A percentile compares a stretch with the other conserved stretches of the same genome.
phyloP scores from a whole-genome alignment of 1,139 yeast species.

The Ashbya aceris region DNA sequence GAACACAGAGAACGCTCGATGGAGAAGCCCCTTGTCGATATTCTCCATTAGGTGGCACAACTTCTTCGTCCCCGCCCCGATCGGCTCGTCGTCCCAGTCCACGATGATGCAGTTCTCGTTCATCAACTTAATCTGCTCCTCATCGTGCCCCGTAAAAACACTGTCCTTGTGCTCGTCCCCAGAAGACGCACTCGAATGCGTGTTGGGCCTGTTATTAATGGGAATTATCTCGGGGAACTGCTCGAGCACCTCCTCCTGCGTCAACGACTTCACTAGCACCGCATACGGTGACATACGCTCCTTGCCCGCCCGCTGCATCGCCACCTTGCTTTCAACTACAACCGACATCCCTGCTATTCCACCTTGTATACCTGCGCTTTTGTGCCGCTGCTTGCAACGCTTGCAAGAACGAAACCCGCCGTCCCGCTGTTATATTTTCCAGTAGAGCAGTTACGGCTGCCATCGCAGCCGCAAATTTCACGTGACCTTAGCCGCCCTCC shows the following conservation, averaged over 20 bases:
- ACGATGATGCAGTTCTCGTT: constrained; percentile 92
- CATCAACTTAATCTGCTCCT: constrained; percentile 90
- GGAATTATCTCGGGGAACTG: constrained; percentile 57
- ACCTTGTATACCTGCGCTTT: too few species aligned
- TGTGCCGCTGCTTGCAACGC: too few species aligned
- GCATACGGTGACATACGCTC: constrained; percentile 32
- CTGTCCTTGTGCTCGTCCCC: constrained; percentile 18
- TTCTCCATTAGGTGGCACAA: constrained; percentile 85
- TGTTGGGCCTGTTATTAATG: constrained; percentile 28
- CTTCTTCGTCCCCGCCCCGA: constrained; percentile 93
- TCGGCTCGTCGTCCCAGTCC: constrained; percentile 76
- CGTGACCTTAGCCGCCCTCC: too few species aligned
- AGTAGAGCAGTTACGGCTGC: too few species aligned
- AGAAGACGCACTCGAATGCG: constrained; percentile 25
- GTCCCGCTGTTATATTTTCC: too few species aligned
- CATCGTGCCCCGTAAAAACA: constrained; percentile 76
- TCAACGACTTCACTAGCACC: constrained; percentile 44
- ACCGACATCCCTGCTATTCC: constrained; percentile 1
- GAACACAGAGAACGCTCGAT: constrained; percentile 92
- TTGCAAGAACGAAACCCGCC: too few species aligned
- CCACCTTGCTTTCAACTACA: constrained; percentile 1
- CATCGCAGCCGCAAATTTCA: too few species aligned
- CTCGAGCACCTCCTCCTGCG: constrained; percentile 40
- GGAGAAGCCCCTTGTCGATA: constrained; percentile 76
- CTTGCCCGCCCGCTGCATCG: not conserved